Percentiles rank a stretch among this genome's conserved stretches.
These are phyloP conservation scores for Schizochytrium sp. DNA, from an alignment of 108 stramenopile genomes.

Conservation along the genomic window DNA sequence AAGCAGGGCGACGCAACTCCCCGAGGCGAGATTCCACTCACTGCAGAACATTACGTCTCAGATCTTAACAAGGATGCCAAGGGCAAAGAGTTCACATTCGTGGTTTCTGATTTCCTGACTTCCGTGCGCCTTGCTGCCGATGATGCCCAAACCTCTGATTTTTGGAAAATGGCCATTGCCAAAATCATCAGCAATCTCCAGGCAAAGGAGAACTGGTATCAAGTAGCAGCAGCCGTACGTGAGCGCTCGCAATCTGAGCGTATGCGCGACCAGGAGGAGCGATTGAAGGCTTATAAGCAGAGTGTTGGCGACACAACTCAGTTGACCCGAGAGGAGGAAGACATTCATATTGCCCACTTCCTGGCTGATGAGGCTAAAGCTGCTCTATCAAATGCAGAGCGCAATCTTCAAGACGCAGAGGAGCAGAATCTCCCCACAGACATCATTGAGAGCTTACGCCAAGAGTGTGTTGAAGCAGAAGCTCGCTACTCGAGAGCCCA, in stretches of 20 bases:
- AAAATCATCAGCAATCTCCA: constrained; percentile 50
- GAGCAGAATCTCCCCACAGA: not conserved
- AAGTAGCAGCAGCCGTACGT: not conserved
- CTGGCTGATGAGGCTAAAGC: constrained; percentile 2
- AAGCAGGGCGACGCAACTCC: not conserved
- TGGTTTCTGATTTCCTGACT: constrained; percentile 23
- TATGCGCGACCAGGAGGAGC: not conserved
- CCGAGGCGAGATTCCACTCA: constrained; percentile 7
- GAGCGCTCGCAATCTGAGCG: constrained; percentile 29
- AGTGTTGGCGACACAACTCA: not conserved
- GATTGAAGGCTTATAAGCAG: constrained; percentile 20
- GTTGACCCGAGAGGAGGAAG: constrained; percentile 47
- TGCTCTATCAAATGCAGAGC: not conserved
- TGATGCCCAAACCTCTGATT: not conserved
- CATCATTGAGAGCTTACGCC: not conserved
- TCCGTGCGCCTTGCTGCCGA: constrained; percentile 29
- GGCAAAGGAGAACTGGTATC: constrained; percentile 55
- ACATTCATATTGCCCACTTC: constrained; percentile 29
- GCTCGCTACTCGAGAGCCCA: not conserved
- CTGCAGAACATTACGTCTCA: constrained; percentile 40
- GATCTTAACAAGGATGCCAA: not conserved
- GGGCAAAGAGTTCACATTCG: constrained; percentile 22
- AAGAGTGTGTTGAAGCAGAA: not conserved
- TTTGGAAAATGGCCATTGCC: constrained; percentile 34
- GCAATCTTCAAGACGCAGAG: not conserved